A percentile compares a stretch with the other conserved stretches of the same genome.
These are phyloP conservation scores for Colletotrichum echinochloae DNA, from an alignment of 2,329 filamentous ascomycete species.

Conservation along the genomic window DNA sequence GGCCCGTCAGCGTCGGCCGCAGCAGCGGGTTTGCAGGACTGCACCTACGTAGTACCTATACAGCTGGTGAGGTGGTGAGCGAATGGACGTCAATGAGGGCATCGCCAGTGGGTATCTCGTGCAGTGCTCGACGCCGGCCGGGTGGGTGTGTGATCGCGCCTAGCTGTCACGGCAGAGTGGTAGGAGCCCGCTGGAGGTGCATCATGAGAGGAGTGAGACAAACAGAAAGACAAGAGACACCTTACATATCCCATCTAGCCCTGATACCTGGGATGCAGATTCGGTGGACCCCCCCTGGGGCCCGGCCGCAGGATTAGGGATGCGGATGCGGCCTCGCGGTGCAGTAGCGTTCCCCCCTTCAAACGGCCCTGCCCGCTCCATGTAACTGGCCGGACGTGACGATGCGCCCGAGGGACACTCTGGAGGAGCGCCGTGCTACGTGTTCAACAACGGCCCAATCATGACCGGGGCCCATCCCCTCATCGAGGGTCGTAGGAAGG, in stretches of 20 bases:
- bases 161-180: background rate
- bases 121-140: constrained; percentile 14
- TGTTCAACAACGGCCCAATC: constrained; percentile 33
- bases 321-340: constrained; percentile 38
- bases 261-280: constrained; percentile 17
- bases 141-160: constrained; percentile 31
- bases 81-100: constrained; percentile 39
- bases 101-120: constrained; percentile 34
- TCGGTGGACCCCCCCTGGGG: constrained; percentile 21
- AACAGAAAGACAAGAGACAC: constrained; percentile 4
- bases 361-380: constrained; percentile 30
- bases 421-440: constrained; percentile 26
- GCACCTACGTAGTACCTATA: constrained; percentile 4
- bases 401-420: constrained; percentile 15
- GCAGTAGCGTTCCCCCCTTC: constrained; percentile 37
- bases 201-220: constrained; percentile 2
- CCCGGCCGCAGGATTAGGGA: constrained; percentile 35
- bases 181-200: constrained; percentile 18
- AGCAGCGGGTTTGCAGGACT: constrained; percentile 16
- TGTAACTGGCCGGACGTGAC: constrained; percentile 26
- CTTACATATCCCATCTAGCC: too few species aligned
- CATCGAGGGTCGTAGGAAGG: constrained; percentile 27
- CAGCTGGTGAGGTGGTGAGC: constrained; percentile 15
- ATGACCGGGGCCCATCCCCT: constrained; percentile 12
- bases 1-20: constrained; percentile 17